Evolutionary conservation across 164 flowering plant species (phyloP).

Genomic region (Tetracentron sinense): DNA sequence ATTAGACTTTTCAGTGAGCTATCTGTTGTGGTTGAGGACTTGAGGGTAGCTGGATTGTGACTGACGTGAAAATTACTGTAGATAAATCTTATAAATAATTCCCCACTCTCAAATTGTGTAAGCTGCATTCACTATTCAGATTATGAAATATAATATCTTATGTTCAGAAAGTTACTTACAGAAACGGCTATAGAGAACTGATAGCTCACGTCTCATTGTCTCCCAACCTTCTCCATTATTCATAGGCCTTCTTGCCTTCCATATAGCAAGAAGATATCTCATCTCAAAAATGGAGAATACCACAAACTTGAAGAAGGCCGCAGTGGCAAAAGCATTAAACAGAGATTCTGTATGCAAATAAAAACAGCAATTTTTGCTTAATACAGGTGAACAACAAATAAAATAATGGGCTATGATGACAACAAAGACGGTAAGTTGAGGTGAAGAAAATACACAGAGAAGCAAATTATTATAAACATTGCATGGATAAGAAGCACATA

Average conservation of each 20-base stretch:
- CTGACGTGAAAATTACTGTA: not conserved
- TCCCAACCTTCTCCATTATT: conserved; percentile 95
- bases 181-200: conserved; percentile 93
- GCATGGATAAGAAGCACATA: not conserved
- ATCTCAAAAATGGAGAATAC: conserved; percentile 98
- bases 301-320: conserved; percentile 98
- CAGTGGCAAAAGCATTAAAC: conserved; percentile 97
- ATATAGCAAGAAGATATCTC: conserved; percentile 97
- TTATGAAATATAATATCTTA: no score
- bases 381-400: no score
- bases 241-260: conserved; percentile 93
- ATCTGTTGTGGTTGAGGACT: no score
- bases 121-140: not conserved
- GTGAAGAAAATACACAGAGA: not conserved
- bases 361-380: no score
- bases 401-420: not conserved
- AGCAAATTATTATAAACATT: not conserved
- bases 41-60: not conserved
- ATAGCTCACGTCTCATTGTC: conserved; percentile 94
- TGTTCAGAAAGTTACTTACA: conserved; percentile 58
- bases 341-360: conserved; percentile 75
- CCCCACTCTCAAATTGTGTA: not conserved
- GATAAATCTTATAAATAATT: no score
- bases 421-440: not conserved
- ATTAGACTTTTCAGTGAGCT: no score